phyloP scores from a whole-genome alignment of 257 asterid genomes.

The Paraleonurus japonicus region DNA sequence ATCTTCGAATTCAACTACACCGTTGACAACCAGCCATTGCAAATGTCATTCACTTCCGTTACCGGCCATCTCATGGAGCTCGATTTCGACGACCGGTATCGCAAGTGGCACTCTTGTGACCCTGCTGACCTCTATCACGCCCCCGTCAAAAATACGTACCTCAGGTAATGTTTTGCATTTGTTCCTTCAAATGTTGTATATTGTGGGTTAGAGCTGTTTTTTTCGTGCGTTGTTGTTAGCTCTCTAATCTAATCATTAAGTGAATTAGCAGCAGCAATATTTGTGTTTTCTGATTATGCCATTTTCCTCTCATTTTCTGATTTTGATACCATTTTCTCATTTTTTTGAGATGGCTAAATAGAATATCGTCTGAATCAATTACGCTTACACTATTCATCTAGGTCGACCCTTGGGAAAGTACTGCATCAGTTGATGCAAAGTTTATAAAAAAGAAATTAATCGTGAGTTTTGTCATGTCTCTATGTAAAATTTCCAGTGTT shows the following conservation, averaged over 20 bases:
- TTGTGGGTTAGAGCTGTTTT: background rate
- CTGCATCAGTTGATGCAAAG: background rate
- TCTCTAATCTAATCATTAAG: background rate
- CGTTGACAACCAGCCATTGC: slow-evolving; percentile 53
- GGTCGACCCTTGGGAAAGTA: background rate
- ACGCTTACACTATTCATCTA: background rate
- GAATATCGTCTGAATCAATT: background rate
- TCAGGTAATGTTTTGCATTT: slow-evolving; percentile 42
- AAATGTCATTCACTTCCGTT: slow-evolving; percentile 92
- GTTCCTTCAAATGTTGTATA: background rate
- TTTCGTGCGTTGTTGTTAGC: background rate
- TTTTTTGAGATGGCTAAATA: background rate
- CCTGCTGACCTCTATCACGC: slow-evolving; percentile 86
- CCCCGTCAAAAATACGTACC: slow-evolving; percentile 78
- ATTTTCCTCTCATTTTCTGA: background rate
- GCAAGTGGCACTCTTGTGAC: slow-evolving; percentile 96
- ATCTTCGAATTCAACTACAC: slow-evolving; percentile 78
- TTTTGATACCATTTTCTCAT: background rate
- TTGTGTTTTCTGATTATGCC: background rate
- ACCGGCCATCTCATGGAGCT: slow-evolving; percentile 98
- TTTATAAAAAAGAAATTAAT: background rate
- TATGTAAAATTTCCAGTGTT: background rate
- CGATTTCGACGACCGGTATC: slow-evolving; percentile 79
- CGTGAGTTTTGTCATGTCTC: background rate
- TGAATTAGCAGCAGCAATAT: slow-evolving; percentile 1